phyloP scores from a whole-genome alignment of 257 asterid species.

The Gentiana straminea region DNA sequence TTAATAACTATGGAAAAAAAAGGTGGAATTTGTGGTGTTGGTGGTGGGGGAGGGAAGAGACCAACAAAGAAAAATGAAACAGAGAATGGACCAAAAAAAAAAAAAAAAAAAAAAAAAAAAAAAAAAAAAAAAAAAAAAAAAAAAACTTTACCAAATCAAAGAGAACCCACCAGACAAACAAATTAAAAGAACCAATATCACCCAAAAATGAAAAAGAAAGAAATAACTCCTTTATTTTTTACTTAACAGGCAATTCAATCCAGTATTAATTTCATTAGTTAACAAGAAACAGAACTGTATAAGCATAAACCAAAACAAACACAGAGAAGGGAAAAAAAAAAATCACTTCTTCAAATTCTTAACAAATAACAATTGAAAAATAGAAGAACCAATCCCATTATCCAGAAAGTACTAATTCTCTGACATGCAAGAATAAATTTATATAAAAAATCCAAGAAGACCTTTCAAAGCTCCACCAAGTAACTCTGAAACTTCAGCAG shows the following conservation, averaged over 20 bases:
- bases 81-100: not conserved
- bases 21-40: too few relatives aligned
- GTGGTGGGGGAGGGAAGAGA: too few relatives aligned
- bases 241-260: not conserved
- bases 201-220: not conserved
- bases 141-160: conserved; percentile 1
- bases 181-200: not conserved
- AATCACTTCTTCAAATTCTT: not conserved
- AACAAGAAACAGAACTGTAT: not conserved
- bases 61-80: too few relatives aligned
- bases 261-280: not conserved
- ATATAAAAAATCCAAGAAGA: not conserved
- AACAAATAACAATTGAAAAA: not conserved
- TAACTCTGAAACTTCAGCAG: not conserved
- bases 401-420: not conserved
- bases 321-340: not conserved
- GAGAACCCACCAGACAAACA: not conserved
- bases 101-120: not conserved
- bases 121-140: not conserved
- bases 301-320: not conserved
- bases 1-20: too few relatives aligned
- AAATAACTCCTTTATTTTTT: not conserved
- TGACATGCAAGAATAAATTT: conserved; percentile 5
- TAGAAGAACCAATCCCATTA: not conserved
- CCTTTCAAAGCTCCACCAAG: conserved; percentile 5